phyloP scores from a whole-genome alignment of 2,329 filamentous ascomycete species.

The Colletotrichum sp. region DNA sequence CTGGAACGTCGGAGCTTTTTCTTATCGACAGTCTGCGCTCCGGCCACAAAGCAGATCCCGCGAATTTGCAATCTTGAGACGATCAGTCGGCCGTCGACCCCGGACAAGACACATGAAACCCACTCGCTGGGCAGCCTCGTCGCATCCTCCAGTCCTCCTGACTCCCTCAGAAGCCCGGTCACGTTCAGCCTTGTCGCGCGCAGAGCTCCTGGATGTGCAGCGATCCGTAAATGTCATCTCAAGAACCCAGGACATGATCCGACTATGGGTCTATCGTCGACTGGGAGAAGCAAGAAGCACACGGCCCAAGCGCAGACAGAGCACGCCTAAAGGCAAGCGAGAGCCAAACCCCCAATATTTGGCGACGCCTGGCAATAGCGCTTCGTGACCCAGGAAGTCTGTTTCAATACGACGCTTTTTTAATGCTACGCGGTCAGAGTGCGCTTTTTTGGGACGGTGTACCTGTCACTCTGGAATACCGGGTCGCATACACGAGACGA shows the following conservation, averaged over 20 bases:
- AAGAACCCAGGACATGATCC: not conserved
- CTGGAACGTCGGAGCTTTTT: not conserved
- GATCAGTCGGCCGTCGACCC: not conserved
- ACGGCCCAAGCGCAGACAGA: not conserved
- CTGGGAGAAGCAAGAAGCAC: not conserved
- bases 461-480: not conserved
- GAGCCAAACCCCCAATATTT: not conserved
- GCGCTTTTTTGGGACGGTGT: not conserved
- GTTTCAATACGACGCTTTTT: slow-evolving; percentile 16
- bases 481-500: not conserved
- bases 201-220: not conserved
- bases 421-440: not conserved
- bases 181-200: slow-evolving; percentile 3
- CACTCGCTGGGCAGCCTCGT: slow-evolving; percentile 2
- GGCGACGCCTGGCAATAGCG: not conserved
- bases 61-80: slow-evolving; percentile 26
- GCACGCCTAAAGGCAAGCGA: not conserved
- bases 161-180: not conserved
- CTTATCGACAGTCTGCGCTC: not conserved
- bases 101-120: slow-evolving; percentile 12
- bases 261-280: slow-evolving; percentile 7
- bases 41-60: not conserved
- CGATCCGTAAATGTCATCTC: not conserved
- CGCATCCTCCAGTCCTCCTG: not conserved
- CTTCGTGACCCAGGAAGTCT: not conserved